Base-by-base conservation (phyloP, 2,329 filamentous ascomycete genomes). In the Ophiostoma perfectum region DNA sequence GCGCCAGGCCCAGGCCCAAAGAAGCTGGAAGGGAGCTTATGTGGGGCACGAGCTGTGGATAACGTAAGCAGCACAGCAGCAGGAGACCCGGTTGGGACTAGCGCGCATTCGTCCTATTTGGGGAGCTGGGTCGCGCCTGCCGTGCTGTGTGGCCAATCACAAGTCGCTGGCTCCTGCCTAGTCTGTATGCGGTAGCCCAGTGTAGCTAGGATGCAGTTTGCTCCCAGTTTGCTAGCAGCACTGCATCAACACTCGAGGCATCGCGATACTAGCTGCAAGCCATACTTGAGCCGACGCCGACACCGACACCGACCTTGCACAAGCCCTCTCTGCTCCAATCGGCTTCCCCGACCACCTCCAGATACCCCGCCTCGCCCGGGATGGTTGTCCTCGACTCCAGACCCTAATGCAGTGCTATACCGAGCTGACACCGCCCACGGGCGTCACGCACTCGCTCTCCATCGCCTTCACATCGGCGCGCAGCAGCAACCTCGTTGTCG, bases 401-500 rank as follows among this genome's bases (percentile, higher is more conserved):
- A 41, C 66, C 52, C 71, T 65, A 27, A 98, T 98, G 94, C 94
- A 98, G 86, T 96, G 92, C 84, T 98, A 98, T 81, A 93, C 92
- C 76, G 95, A 99, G 84, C 84, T 99, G 78, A 88, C 92, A 78
- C 91, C 94, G 82, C 93, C 95, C 67, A 96, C 93, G 78, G 93
- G 93, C 77, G 93, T 98, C 80, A 93, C 92, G 75, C 90, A 97
- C 81, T 92, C 93, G 72, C 81, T 97, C 75, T 86, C 83, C 70
- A 80, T 97, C 55, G 87, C 93, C 47, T 93, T 99, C 76, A 84
- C 90, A 64, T 90, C 90, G 64, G 80, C 91, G 65, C 84, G 88
- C 72, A 87, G 90, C 74, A 90, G 86, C 78, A 97, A 98, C 77
- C 86, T 99, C 73, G 83, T 97, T 73, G 88, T 99, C 80, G 93